Evolutionary conservation across 1,284 basidiomycete genomes (phyloP), one percentile per base, ranked within the genome.

Genomic region (Wallemia mellicola): DNA sequence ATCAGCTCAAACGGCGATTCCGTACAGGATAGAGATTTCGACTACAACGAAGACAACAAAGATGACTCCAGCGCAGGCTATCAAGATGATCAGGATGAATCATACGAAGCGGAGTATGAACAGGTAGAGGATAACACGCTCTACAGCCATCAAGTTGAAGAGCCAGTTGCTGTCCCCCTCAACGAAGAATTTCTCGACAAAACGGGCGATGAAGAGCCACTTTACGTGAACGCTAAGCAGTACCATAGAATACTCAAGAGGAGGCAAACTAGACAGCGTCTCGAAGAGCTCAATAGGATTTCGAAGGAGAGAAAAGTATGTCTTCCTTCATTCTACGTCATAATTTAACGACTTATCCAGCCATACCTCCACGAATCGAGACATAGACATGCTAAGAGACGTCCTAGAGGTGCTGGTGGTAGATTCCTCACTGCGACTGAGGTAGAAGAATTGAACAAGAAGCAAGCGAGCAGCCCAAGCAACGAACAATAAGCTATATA

Each of bases 211-310:
- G 87, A 94, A 65, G 88, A 94, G 68, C 89, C 89, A 27, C 78
- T 94, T 64, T 92, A 91, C 72, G 91, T 95, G 63, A 95, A 95
- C 67, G 89, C 89, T 58, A 95, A 95, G 70, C 89, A 95, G 72
- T 95, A 94, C 70, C 86, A 89, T 66, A 83, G 91, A 66, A 95
- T 95, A 67, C 76, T 95, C 68, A 94, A 94, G 73, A 77, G 89
- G 62, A 77, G 89, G 60, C 77, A 84, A 64, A 87, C 88, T 5
- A 74, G 89, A 38, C 85, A 86, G 1, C 75, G 91, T 28, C 74
- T 94, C 58, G 88, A 92, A 67, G 89, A 94, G 71, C 76, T 95
- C 59, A 87, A 92, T 66, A 76, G 87, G 63, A 77, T 95, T 62
- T 89, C 86, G 60, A 77, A 81, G 65, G 84, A 89, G 69, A 76